Evolutionary conservation across 768 basidiomycete genomes (phyloP), one percentile per base, ranked within the genome.

Genomic region (Amanita rimosa): DNA sequence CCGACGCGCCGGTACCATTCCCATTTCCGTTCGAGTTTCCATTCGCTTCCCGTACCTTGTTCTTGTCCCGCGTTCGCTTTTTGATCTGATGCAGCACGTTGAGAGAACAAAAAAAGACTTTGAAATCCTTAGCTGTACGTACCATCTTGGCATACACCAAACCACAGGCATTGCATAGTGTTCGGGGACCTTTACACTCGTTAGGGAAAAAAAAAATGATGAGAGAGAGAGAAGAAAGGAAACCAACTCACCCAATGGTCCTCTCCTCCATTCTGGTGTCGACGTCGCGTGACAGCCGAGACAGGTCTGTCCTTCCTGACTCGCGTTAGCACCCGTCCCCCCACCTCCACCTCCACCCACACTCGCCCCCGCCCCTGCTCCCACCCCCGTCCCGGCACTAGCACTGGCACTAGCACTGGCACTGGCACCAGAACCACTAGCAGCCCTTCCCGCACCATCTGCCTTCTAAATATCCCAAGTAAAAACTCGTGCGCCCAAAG

Each of bases 101-200:
- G 16, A 22, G 16, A 26, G 27, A 31, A 34, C 51, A 44, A 50
- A 13, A 26, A 7, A 10, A 6, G 26, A 6, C 7, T 24, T n/a
- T n/a, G n/a, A 24, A 24, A 24, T 24, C 2, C 26, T 16, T 34
- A 9, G 19, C 19, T 2, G 31, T 44, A 29, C 81, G 60, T 63
- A 88, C 85, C 64, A 89, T 71, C 68, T 90, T 90, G 48, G 86
- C 87, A 62, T 87, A 90, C 52, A 90, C 86, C 54, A 90, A 76
- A 47, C 86, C 86, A 63, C 86, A 90, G 9, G 86, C 86, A 61
- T 90, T 90, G 62, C 86, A 90, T 46, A 90, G 67, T 48, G 86
- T 89, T 60, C 87, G 75, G 19, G 86, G 86, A 45, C 86, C 85
- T 87, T 53, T 5, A 33, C 10, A 14, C n/a, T 37, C 36, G 29